Evolutionary conservation across 139 green algal genomes (phyloP).

Genomic region (Chlorokybus atmophyticus): DNA sequence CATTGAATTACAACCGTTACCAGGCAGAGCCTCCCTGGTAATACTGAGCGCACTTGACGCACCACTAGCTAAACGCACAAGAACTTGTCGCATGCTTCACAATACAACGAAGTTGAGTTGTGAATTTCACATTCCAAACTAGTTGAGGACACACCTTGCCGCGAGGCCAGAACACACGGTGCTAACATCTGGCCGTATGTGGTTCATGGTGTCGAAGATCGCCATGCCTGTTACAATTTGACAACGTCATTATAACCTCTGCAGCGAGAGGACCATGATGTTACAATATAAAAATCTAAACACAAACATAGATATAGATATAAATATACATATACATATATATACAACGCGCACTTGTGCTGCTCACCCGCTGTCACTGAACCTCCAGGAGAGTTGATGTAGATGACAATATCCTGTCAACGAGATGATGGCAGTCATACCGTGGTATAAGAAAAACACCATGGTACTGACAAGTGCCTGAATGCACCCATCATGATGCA

Average conservation of each 20-base stretch:
- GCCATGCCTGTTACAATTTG: slow-evolving; percentile 77
- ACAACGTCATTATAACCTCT: not conserved
- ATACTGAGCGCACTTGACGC: too few relatives aligned
- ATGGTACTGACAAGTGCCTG: too few relatives aligned
- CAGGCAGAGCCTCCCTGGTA: too few relatives aligned
- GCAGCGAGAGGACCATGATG: slow-evolving; percentile 4
- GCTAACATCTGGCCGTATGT: slow-evolving; percentile 85
- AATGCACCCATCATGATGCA: too few relatives aligned
- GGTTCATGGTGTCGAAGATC: slow-evolving; percentile 99
- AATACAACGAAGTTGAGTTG: too few relatives aligned
- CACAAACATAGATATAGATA: slow-evolving; percentile 8
- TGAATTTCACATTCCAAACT: too few relatives aligned
- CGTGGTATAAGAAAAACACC: too few relatives aligned
- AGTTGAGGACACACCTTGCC: slow-evolving; percentile 44
- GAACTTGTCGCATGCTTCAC: too few relatives aligned
- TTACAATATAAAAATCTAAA: not conserved
- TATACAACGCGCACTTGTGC: not conserved
- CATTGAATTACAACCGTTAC: too few relatives aligned
- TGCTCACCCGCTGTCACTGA: slow-evolving; percentile 31
- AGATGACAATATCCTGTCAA: slow-evolving; percentile 91
- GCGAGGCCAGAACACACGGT: slow-evolving; percentile 97
- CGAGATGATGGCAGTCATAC: not conserved
- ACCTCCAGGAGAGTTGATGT: slow-evolving; percentile 95
- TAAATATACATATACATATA: not conserved
- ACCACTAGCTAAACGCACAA: too few relatives aligned